Evolutionary conservation across 2,329 filamentous ascomycete genomes (phyloP).

Genomic region (Aureobasidium lini): DNA sequence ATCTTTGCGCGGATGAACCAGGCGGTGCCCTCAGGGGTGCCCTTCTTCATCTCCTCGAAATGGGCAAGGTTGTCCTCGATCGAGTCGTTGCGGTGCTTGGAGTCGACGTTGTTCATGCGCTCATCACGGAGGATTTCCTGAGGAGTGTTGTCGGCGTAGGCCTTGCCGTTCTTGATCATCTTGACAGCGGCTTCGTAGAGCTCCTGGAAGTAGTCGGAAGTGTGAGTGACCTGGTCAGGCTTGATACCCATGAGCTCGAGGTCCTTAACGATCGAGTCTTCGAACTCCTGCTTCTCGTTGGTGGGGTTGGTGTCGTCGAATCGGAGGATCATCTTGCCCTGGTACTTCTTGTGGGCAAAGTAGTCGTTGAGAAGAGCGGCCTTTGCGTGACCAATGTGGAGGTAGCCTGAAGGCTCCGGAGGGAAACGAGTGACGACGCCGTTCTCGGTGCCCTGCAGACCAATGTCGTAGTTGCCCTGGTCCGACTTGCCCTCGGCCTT

Average conservation of each 20-base stretch:
- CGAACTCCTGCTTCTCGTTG: conserved; percentile 95
- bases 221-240: conserved; percentile 79
- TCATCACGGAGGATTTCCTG: conserved; percentile 79
- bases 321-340: conserved; percentile 81
- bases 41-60: conserved; percentile 86
- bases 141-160: conserved; percentile 86
- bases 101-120: conserved; percentile 73
- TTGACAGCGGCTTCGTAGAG: conserved; percentile 78
- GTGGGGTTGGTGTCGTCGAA: conserved; percentile 97
- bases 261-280: conserved; percentile 90
- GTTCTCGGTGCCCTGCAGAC: conserved; percentile 73
- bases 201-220: conserved; percentile 90
- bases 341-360: conserved; percentile 89
- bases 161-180: conserved; percentile 75
- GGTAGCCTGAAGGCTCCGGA: conserved; percentile 89
- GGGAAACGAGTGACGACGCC: conserved; percentile 89
- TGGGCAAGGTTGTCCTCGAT: conserved; percentile 75
- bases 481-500: conserved; percentile 76
- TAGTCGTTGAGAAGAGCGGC: conserved; percentile 91
- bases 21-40: conserved; percentile 63
- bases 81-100: conserved; percentile 65
- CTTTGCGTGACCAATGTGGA: conserved; percentile 95
- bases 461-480: conserved; percentile 83
- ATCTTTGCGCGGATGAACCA: conserved; percentile 93
- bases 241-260: conserved; percentile 85